Conservation (phyloP, 192 early-diverging fungal species). For the Helicostylum pulchrum region DNA sequence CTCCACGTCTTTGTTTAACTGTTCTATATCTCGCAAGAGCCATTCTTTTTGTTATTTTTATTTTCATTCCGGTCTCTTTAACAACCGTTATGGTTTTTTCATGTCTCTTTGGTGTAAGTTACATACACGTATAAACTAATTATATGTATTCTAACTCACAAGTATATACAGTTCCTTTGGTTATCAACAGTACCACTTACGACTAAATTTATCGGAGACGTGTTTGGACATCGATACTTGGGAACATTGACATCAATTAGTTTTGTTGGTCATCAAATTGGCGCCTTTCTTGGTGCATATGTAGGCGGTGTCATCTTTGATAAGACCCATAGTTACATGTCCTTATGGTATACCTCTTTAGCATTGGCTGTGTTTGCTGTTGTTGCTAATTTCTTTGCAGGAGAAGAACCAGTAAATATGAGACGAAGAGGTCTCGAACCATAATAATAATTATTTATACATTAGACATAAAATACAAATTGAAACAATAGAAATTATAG, state of each 20-base stretch:
- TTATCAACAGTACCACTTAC: slow-evolving; percentile 36
- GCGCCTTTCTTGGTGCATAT: slow-evolving; percentile 35
- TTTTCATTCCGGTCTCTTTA: slow-evolving; percentile 21
- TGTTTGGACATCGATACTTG: slow-evolving; percentile 32
- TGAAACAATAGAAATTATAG: too few relatives aligned
- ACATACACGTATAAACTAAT: neutral
- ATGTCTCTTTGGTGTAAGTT: slow-evolving; percentile 35
- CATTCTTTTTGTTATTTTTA: slow-evolving; percentile 23
- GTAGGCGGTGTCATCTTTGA: slow-evolving; percentile 35
- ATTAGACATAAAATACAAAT: too few relatives aligned
- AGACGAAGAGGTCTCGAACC: neutral
- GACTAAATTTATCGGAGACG: slow-evolving; percentile 27
- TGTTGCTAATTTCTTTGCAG: slow-evolving; percentile 20
- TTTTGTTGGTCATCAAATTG: slow-evolving; percentile 38
- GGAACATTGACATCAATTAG: slow-evolving; percentile 34
- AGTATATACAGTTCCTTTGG: slow-evolving; percentile 25
- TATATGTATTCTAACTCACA: neutral
- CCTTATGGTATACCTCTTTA: slow-evolving; percentile 33
- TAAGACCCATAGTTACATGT: slow-evolving; percentile 15
- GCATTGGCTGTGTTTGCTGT: slow-evolving; percentile 25
- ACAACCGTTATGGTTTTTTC: slow-evolving; percentile 29
- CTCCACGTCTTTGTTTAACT: slow-evolving; percentile 25
- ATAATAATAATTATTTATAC: too few relatives aligned
- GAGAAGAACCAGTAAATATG: slow-evolving; percentile 3
- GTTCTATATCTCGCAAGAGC: slow-evolving; percentile 19